Evolutionary conservation across 352 stramenopile species (phyloP).

Genomic region (Phytophthora boehmeriae): DNA sequence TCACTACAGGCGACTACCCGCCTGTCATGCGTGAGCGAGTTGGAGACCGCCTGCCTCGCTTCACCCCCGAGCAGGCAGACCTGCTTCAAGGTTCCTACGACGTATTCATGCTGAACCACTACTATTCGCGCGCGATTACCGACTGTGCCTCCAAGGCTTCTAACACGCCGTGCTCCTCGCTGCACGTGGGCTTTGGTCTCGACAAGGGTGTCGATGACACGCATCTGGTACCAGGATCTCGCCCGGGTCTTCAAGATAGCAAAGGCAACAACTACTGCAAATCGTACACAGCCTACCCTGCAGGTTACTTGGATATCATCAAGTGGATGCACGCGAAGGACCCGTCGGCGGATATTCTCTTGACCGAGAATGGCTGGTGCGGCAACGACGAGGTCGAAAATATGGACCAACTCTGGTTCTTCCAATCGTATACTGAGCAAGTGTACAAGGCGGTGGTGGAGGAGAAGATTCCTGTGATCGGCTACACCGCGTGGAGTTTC

Average conservation of each 20-base stretch:
- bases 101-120: constrained; percentile 95
- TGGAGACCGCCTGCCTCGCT: constrained; percentile 78
- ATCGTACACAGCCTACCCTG: constrained; percentile 33
- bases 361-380: constrained; percentile 39
- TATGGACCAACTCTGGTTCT: constrained; percentile 52
- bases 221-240: constrained; percentile 62
- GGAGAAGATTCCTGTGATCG: constrained; percentile 51
- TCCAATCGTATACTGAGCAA: constrained; percentile 48
- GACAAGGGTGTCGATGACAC: constrained; percentile 44
- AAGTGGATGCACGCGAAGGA: constrained; percentile 47
- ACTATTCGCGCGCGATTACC: constrained; percentile 54
- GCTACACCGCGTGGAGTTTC: constrained; percentile 93
- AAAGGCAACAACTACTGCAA: constrained; percentile 41
- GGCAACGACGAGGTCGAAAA: constrained; percentile 30
- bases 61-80: constrained; percentile 76
- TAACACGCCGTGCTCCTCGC: constrained; percentile 29
- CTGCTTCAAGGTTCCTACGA: constrained; percentile 81
- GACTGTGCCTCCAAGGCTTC: constrained; percentile 39
- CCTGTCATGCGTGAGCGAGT: constrained; percentile 83
- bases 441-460: constrained; percentile 28
- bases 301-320: constrained; percentile 42
- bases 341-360: constrained; percentile 24
- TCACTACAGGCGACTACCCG: constrained; percentile 92
- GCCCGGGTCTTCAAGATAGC: constrained; percentile 34
- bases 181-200: constrained; percentile 35